Evolutionary conservation across 331 rosid species (phyloP).

Genomic region (Cydonia oblonga): DNA sequence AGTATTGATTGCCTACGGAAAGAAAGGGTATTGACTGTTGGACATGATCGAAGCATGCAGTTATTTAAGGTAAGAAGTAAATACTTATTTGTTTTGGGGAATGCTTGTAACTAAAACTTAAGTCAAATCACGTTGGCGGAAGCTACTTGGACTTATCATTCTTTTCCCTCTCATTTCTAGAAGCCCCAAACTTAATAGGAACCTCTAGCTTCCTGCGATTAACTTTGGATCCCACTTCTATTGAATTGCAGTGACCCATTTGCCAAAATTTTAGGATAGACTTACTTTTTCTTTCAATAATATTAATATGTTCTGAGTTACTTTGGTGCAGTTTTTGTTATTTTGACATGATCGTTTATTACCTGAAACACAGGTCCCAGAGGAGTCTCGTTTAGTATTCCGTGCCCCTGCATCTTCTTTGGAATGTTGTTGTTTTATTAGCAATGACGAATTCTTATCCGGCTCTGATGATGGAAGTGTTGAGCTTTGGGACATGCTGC

Average conservation of each 20-base stretch:
- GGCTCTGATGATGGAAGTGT: slow-evolving; percentile 91
- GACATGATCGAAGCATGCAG: slow-evolving; percentile 89
- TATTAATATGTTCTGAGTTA: not conserved
- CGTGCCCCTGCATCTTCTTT: slow-evolving; percentile 82
- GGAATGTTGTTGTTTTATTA: slow-evolving; percentile 79
- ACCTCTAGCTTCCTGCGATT: not conserved
- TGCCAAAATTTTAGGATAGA: not conserved
- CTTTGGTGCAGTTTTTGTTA: no score
- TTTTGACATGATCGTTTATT: slow-evolving; percentile 2
- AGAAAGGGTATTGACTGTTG: slow-evolving; percentile 74
- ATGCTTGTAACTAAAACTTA: not conserved
- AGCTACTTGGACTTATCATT: not conserved
- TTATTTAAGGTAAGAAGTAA: slow-evolving; percentile 58
- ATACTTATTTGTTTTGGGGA: not conserved
- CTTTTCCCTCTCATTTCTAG: not conserved
- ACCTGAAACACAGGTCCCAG: slow-evolving; percentile 62
- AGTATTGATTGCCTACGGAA: slow-evolving; percentile 71
- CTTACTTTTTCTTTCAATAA: not conserved
- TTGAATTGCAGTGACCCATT: not conserved
- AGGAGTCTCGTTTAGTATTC: slow-evolving; percentile 78
- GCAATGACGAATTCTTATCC: slow-evolving; percentile 72
- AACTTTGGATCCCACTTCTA: not conserved
- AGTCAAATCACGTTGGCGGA: not conserved
- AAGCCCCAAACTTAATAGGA: not conserved
- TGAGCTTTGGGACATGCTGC: slow-evolving; percentile 56